Base-by-base conservation (phyloP, 2,329 filamentous ascomycete genomes). In the Colletotrichum echinochloae region DNA sequence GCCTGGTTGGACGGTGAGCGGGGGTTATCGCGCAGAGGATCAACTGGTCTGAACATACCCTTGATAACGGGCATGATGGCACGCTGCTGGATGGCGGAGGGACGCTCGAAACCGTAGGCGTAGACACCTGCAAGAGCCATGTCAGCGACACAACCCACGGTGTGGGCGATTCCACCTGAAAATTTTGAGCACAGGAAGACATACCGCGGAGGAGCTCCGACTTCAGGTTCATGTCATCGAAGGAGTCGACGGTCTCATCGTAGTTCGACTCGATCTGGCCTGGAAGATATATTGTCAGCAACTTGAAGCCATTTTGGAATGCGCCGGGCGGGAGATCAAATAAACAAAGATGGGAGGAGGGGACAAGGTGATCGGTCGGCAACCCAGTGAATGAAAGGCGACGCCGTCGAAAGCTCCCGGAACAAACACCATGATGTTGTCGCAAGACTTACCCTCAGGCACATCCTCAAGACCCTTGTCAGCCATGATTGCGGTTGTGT, bases 201-300 rank as follows among this genome's bases (percentile, higher is more conserved):
- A 81, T 78, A 87, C 85, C 96, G 87, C 96, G 94, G 82, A 99
- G 94, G 81, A 99, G 93, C 89, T 99, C 96, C 75, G 94, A 82
- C 91, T 97, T 97, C 81, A 99, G 90, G 87, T 91, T 92, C 96
- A 99, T 99, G 79, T 95, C 90, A 86, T 99, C 96, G 87, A 99
- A 99, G 73, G 94, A 97, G 87, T 99, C 97, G 85, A 96, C 95
- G 81, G 95, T 95, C 90, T 98, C 95, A 90, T 99, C 96, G 88
- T 98, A 99, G 94, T 99, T 99, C 83, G 95, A 97, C 90, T 99
- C 97, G 90, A 99, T 99, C 88, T 97, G 94, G 86, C 92, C 95
- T 97, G 18, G 41, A 1, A 44, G 35, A 23, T 46, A 20, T 28
- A 4, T 35, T 60, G 60, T 71, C 48, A 71, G 69, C 69, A n/a